Evolutionary conservation across 805 yeast species (phyloP), one percentile per base, ranked within the genome.

Genomic region (Sugiyamaella lignohabitans): DNA sequence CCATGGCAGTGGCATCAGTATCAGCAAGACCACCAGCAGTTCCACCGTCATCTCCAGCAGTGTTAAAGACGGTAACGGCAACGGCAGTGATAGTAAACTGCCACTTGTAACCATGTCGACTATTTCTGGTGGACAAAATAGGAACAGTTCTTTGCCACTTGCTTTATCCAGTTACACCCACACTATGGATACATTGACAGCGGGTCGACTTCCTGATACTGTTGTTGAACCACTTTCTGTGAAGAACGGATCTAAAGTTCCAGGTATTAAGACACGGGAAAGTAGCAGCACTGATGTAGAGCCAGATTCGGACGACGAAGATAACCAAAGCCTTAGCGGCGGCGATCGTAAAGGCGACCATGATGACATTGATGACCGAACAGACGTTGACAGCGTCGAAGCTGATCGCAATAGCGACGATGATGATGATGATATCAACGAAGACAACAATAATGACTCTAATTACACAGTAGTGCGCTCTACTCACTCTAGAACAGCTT

Each of bases 231-330:
- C 49, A 5, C 5, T 46, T 5, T 46, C 49, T 11, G 36, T 46
- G 23, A 37, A 22, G 16, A 46, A 42, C n/a, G 49, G 49, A 14
- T 5, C 27, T 37, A 27, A 34, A 14, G 18, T 20, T 16, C 29
- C 40, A 14, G 11, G 27, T n/a, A 16, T n/a, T 3, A 27, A 29
- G 16, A 23, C 23, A 4, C 38, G 44, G 17, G 52, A 41, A 30
- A 41, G 52, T 16, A 49, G 43, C 38, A 50, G 54, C 11, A 53
- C 56, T 6, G 54, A 51, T 24, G 50, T 50, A 18, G 53, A 50
- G 30, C 36, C 34, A 11, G 50, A 50, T 14, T 43, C 38, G 19
- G 45, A 46, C 17, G 38, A 40, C 24, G 49, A 40, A 18, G 45
- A 18, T 5, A 16, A 16, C 8, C 11, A 27, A 27, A 8, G 11